Evolutionary conservation across 352 stramenopile species (phyloP).

Genomic region (Phytophthora kernoviae): DNA sequence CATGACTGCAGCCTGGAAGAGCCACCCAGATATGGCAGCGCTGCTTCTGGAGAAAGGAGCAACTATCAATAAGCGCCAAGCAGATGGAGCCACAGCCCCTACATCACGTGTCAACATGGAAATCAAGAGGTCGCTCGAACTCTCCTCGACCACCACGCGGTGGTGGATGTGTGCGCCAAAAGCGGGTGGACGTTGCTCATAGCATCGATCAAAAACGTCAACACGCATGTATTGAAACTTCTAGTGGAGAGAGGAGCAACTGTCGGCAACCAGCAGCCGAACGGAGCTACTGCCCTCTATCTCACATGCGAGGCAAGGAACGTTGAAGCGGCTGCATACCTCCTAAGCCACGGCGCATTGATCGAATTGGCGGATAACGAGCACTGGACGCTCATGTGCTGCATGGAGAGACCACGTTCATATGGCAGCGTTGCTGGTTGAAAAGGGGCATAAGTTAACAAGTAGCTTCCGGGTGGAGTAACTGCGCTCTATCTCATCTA

Average conservation of each 20-base stretch:
- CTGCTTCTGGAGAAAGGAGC: conserved; percentile 6
- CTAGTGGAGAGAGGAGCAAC: conserved; percentile 11
- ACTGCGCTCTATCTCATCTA: background rate
- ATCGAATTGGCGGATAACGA: conserved; percentile 9
- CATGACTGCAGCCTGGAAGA: conserved; percentile 16
- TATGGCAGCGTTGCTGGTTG: background rate
- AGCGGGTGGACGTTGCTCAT: conserved; percentile 13
- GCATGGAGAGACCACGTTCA: background rate
- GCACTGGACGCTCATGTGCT: conserved; percentile 5
- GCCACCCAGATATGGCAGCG: background rate
- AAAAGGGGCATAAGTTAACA: background rate
- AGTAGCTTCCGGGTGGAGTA: background rate
- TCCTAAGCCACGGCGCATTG: background rate
- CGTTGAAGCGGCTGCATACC: background rate
- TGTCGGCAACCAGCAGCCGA: conserved; percentile 4
- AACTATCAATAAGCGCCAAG: background rate
- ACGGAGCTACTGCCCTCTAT: conserved; percentile 7
- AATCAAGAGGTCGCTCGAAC: background rate
- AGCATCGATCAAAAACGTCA: background rate
- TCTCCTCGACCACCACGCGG: conserved; percentile 11
- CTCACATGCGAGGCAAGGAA: conserved; percentile 7
- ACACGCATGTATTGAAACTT: conserved; percentile 1
- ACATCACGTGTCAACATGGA: conserved; percentile 2
- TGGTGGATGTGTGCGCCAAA: background rate
- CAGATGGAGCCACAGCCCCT: conserved; percentile 3